These are phyloP conservation scores for Pichia gijzeniarum DNA, from an alignment of 805 yeast genomes.

Conservation along the genomic window DNA sequence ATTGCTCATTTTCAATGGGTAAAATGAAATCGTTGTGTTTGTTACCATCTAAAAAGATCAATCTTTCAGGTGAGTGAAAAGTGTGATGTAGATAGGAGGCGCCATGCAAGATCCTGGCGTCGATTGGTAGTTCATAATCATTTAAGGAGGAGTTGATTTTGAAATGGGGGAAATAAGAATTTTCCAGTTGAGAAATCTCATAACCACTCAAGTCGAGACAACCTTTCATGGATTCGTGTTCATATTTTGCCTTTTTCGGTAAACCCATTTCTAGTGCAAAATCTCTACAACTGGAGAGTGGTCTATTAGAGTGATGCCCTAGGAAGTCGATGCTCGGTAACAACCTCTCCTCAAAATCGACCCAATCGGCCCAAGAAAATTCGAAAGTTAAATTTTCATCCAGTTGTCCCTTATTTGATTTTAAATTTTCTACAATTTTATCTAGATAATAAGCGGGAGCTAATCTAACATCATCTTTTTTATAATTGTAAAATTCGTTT, in stretches of 20 bases:
- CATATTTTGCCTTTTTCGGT: neutral
- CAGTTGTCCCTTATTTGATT: neutral
- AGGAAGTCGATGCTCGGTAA: constrained; percentile 18
- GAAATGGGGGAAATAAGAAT: constrained; percentile 20
- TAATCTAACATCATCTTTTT: constrained; percentile 11
- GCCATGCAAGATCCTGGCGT: constrained; percentile 30
- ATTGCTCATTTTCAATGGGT: neutral
- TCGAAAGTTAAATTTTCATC: constrained; percentile 13
- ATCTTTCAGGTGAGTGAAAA: constrained; percentile 28
- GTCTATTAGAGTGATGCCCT: neutral
- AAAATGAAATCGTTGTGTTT: constrained; percentile 3
- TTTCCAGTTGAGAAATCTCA: constrained; percentile 11
- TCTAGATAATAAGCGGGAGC: constrained; percentile 10
- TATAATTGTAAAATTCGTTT: neutral
- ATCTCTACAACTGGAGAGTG: constrained; percentile 15
- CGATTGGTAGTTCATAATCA: constrained; percentile 18
- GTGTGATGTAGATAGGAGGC: constrained; percentile 28
- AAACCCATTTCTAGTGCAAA: constrained; percentile 18
- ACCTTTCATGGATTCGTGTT: neutral
- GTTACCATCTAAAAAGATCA: constrained; percentile 14
- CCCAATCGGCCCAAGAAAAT: constrained; percentile 28
- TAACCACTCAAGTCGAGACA: constrained; percentile 15
- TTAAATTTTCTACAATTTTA: constrained; percentile 2
- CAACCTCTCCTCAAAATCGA: constrained; percentile 22
- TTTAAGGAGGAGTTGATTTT: constrained; percentile 22